Percentiles rank a stretch among this genome's conserved stretches.
These are phyloP conservation scores for Licmophora abbreviata DNA, from an alignment of 108 stramenopile species.

Conservation along the genomic window DNA sequence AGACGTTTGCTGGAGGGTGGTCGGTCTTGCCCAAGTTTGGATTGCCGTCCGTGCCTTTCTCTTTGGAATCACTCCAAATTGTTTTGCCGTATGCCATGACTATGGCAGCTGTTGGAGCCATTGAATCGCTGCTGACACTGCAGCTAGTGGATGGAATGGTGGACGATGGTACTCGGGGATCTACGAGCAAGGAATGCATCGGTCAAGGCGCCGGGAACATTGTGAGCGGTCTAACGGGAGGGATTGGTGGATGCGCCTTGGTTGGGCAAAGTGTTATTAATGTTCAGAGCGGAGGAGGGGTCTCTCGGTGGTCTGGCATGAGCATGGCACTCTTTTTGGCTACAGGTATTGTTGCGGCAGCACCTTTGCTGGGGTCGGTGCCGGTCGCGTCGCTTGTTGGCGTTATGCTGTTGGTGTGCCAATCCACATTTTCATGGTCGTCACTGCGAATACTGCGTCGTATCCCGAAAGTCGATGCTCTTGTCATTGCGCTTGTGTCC, in stretches of 20 bases:
- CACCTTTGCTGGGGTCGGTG: slow-evolving; percentile 59
- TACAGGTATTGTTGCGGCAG: slow-evolving; percentile 48
- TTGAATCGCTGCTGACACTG: slow-evolving; percentile 68
- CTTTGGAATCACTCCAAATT: slow-evolving; percentile 38
- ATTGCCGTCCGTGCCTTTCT: slow-evolving; percentile 36
- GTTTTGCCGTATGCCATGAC: slow-evolving; percentile 60
- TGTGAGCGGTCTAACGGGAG: slow-evolving; percentile 52
- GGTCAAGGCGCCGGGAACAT: slow-evolving; percentile 74
- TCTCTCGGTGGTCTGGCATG: slow-evolving; percentile 56
- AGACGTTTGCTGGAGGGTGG: slow-evolving; percentile 65
- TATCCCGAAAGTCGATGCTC: slow-evolving; percentile 65
- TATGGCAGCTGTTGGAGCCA: slow-evolving; percentile 70
- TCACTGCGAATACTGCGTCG: slow-evolving; percentile 53
- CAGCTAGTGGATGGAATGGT: slow-evolving; percentile 71
- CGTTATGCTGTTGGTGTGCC: slow-evolving; percentile 75
- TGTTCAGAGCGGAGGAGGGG: slow-evolving; percentile 65
- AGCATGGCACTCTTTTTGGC: slow-evolving; percentile 66
- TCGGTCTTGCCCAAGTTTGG: slow-evolving; percentile 58
- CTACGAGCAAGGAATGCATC: slow-evolving; percentile 51
- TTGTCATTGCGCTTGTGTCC: slow-evolving; percentile 59
- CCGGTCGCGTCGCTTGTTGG: slow-evolving; percentile 66
- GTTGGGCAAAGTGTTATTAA: slow-evolving; percentile 81
- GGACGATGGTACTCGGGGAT: slow-evolving; percentile 68
- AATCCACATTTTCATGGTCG: slow-evolving; percentile 71
- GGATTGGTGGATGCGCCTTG: slow-evolving; percentile 79